Conservation (phyloP, 1,284 basidiomycete genomes). For the Chalciporus sp. region DNA sequence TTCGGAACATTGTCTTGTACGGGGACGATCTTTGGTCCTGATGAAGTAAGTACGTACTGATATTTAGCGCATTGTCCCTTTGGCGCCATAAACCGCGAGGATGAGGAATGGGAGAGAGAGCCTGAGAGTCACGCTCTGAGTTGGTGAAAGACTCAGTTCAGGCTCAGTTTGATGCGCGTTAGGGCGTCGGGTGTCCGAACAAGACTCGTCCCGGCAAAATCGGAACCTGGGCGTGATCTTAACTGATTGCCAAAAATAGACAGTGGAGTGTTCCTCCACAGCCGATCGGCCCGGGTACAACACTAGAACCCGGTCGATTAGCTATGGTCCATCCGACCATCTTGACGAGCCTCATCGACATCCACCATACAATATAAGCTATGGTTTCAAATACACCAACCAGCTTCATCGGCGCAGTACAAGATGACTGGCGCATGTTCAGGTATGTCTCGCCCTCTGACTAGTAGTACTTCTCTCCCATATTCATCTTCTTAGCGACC, state of each 20-base stretch:
- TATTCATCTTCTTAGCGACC: constrained; percentile 50
- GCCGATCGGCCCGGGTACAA: no score
- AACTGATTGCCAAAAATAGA: not conserved
- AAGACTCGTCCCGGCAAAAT: not conserved
- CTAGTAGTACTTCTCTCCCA: not conserved
- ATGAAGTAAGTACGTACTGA: constrained; percentile 69
- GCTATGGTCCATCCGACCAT: no score
- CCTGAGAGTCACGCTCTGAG: no score
- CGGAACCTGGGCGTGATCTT: not conserved
- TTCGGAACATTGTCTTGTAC: constrained; percentile 63
- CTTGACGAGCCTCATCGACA: no score
- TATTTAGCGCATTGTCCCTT: constrained; percentile 69
- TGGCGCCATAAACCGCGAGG: constrained; percentile 54
- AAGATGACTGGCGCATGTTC: constrained; percentile 85
- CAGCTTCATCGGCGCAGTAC: constrained; percentile 71
- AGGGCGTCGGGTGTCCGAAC: no score
- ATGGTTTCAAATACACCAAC: constrained; percentile 17
- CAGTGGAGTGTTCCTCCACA: not conserved
- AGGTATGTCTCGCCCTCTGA: constrained; percentile 47
- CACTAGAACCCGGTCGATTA: no score
- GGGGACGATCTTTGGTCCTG: constrained; percentile 69
- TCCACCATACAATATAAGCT: no score
- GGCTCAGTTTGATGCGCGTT: no score
- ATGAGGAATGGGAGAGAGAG: not conserved
- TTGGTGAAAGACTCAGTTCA: no score